Conservation (phyloP, 192 early-diverging fungal species). For the Pilobolus umbonatus region DNA sequence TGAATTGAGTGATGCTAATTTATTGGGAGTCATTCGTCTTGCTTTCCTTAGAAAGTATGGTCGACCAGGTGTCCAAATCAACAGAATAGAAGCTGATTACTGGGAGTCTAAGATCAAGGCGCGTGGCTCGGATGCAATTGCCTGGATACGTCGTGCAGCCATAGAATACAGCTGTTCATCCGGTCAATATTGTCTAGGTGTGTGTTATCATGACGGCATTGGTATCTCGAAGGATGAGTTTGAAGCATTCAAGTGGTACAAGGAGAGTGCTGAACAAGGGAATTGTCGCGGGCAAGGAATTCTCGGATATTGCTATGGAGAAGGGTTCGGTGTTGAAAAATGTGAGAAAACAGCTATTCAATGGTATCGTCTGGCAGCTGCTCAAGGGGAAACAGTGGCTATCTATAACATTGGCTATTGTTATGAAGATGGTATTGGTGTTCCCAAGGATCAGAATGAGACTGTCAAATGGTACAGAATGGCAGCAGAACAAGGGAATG, state of each 20-base stretch:
- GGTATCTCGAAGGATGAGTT: constrained; percentile 59
- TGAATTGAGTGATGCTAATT: constrained; percentile 37
- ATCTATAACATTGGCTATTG: constrained; percentile 58
- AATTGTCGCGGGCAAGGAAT: constrained; percentile 59
- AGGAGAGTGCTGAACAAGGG: constrained; percentile 54
- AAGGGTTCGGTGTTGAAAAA: constrained; percentile 65
- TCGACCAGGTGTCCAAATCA: constrained; percentile 70
- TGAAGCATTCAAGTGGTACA: constrained; percentile 73
- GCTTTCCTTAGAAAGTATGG: constrained; percentile 79
- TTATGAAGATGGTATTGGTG: constrained; percentile 57
- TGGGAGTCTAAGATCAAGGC: constrained; percentile 62
- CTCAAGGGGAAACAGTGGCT: constrained; percentile 50
- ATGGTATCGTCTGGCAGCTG: constrained; percentile 53
- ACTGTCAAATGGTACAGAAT: constrained; percentile 60
- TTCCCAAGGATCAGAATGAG: constrained; percentile 39
- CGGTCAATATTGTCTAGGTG: constrained; percentile 62
- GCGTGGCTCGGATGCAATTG: constrained; percentile 48
- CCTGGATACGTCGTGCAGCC: constrained; percentile 64
- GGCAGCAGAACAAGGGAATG: constrained; percentile 64
- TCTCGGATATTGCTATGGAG: constrained; percentile 77
- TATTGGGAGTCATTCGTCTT: constrained; percentile 57
- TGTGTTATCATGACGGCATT: constrained; percentile 77
- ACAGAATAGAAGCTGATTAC: constrained; percentile 74
- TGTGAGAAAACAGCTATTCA: constrained; percentile 59
- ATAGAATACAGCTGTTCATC: constrained; percentile 48